These are phyloP conservation scores for Phanerochaete sordida DNA, from an alignment of 768 basidiomycete species.

Conservation along the genomic window DNA sequence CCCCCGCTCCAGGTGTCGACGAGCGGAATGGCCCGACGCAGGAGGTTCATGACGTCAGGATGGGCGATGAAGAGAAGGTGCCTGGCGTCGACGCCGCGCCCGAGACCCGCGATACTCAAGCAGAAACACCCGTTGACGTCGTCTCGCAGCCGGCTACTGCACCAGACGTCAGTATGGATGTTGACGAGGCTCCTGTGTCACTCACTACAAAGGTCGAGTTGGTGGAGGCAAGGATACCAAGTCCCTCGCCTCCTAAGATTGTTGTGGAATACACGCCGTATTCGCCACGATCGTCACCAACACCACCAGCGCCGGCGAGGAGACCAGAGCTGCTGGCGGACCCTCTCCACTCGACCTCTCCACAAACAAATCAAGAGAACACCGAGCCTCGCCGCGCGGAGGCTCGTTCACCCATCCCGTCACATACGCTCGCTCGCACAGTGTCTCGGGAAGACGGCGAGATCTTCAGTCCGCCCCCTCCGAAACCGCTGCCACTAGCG, in stretches of 20 bases:
- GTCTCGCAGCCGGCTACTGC: neutral
- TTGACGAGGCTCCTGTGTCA: neutral
- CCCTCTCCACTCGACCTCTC: neutral
- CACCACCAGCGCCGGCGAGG: neutral
- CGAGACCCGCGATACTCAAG: neutral
- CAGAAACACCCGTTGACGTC: neutral
- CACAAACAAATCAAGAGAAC: constrained; percentile 5
- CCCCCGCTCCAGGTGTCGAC: neutral
- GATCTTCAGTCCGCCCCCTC: constrained; percentile 38
- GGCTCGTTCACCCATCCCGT: neutral
- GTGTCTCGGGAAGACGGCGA: constrained; percentile 52
- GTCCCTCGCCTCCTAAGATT: neutral
- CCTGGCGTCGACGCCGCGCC: neutral
- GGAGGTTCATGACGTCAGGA: neutral
- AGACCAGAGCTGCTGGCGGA: neutral
- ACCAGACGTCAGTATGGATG: neutral
- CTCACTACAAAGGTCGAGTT: constrained; percentile 7
- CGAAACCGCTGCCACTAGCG: constrained; percentile 27
- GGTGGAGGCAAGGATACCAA: neutral
- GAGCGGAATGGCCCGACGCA: neutral
- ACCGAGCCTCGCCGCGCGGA: neutral
- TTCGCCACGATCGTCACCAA: too few species aligned
- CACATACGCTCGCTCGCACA: constrained; percentile 20
- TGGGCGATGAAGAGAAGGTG: neutral
- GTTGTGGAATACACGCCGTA: neutral